Percentiles rank a stretch among this genome's conserved stretches.
phyloP scores from a whole-genome alignment of 768 basidiomycete species.

The Mycena haematopus region DNA sequence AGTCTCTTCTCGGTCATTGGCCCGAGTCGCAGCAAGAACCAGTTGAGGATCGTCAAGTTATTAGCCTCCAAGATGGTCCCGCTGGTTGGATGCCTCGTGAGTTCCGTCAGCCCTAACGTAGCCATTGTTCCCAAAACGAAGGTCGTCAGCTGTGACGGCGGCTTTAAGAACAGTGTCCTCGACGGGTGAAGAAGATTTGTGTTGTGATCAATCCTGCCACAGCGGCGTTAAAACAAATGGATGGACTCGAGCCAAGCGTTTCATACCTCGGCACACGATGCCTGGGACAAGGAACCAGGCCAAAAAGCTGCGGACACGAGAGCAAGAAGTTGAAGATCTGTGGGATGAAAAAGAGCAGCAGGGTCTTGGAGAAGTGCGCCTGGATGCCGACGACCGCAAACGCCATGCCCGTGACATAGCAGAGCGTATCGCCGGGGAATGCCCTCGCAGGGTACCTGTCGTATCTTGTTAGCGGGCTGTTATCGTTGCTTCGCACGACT shows the following conservation, averaged over 20 bases:
- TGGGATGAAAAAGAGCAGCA: constrained; percentile 95
- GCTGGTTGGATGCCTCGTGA: constrained; percentile 61
- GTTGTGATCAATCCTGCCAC: constrained; percentile 69
- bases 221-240: constrained; percentile 2
- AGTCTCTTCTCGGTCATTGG: constrained; percentile 87
- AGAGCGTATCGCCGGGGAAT: constrained; percentile 97
- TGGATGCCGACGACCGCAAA: constrained; percentile 98
- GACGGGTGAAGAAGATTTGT: constrained; percentile 85
- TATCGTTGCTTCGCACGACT: constrained; percentile 33
- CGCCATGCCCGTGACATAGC: constrained; percentile 98
- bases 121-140: constrained; percentile 66
- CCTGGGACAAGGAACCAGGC: constrained; percentile 90
- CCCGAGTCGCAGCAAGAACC: constrained; percentile 79
- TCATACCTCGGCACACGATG: constrained; percentile 90
- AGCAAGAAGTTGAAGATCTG: constrained; percentile 98
- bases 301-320: constrained; percentile 94
- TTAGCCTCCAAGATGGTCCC: constrained; percentile 73
- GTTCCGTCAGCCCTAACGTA: constrained; percentile 66
- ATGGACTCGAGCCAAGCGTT: not conserved
- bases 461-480: constrained; percentile 11
- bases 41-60: constrained; percentile 92
- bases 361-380: constrained; percentile 96
- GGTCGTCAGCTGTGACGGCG: constrained; percentile 60
- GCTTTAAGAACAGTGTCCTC: constrained; percentile 61
- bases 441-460: constrained; percentile 93